Conservation (phyloP, 163 green algal species). For the Volvox carteri region DNA sequence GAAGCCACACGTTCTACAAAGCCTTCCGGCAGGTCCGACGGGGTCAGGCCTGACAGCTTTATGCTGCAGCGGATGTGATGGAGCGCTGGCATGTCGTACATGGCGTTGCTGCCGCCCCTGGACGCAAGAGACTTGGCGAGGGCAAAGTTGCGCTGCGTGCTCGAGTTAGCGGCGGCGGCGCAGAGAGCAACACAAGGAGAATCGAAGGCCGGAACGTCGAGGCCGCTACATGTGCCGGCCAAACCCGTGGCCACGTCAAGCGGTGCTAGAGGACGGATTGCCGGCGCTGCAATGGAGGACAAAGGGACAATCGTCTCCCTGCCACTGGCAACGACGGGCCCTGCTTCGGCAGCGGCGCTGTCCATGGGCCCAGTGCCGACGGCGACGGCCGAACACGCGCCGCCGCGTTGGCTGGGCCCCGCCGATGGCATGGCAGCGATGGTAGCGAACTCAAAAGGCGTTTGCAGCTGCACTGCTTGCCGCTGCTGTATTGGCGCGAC, state of each 20-base stretch:
- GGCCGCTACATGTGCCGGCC: no score
- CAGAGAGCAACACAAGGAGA: no score
- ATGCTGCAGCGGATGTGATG: slow-evolving; percentile 21
- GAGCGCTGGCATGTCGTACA: slow-evolving; percentile 18
- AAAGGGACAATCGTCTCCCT: no score
- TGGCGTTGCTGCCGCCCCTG: neutral
- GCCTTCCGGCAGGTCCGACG: neutral
- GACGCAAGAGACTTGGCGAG: neutral
- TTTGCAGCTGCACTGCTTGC: no score
- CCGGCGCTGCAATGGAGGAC: no score
- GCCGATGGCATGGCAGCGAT: no score
- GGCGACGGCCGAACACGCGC: neutral
- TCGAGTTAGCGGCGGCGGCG: neutral
- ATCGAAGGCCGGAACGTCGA: no score
- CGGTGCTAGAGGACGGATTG: no score
- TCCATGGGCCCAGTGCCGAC: no score
- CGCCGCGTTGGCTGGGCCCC: neutral
- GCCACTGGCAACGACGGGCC: neutral
- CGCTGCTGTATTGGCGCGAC: neutral
- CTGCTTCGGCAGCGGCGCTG: no score
- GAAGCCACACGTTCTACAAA: neutral
- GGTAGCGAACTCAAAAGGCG: no score
- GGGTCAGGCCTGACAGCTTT: slow-evolving; percentile 15
- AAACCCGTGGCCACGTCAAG: no score
- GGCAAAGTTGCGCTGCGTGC: neutral